Conservation (phyloP, 495 filamentous ascomycete genomes). For the Penicillium alfredii region DNA sequence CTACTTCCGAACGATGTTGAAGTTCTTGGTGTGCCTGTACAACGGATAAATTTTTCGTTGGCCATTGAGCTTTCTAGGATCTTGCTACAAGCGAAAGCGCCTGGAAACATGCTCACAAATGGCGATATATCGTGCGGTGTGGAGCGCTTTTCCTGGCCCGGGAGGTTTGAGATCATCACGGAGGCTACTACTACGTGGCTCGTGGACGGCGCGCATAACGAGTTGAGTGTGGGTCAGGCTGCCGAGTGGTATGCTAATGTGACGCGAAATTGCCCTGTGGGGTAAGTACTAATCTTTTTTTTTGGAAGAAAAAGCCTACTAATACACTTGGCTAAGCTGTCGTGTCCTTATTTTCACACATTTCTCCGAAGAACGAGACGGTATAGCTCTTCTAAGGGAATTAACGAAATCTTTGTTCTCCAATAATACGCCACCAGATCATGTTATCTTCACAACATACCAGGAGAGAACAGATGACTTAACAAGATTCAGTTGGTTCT, state of each 20-base stretch:
- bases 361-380: neutral
- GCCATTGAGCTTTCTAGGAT: conserved; percentile 25
- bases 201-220: conserved; percentile 47
- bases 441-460: conserved; percentile 1
- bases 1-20: conserved; percentile 19
- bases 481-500: neutral
- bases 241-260: conserved; percentile 38
- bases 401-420: neutral
- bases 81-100: conserved; percentile 21
- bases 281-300: neutral
- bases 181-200: conserved; percentile 32
- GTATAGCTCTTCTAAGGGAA: neutral
- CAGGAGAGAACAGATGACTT: neutral
- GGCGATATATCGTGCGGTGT: conserved; percentile 30
- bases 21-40: conserved; percentile 29
- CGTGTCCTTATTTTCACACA: neutral
- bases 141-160: conserved; percentile 35
- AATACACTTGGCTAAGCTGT: neutral
- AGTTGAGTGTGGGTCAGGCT: conserved; percentile 34
- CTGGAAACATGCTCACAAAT: conserved; percentile 9
- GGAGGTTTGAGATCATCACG: conserved; percentile 39
- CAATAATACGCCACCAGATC: neutral
- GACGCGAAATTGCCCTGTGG: neutral
- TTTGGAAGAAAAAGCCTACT: neutral
- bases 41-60: conserved; percentile 36